These are phyloP conservation scores for Coniochaeta ligniaria DNA, from an alignment of 2,329 filamentous ascomycete species.

Conservation along the genomic window DNA sequence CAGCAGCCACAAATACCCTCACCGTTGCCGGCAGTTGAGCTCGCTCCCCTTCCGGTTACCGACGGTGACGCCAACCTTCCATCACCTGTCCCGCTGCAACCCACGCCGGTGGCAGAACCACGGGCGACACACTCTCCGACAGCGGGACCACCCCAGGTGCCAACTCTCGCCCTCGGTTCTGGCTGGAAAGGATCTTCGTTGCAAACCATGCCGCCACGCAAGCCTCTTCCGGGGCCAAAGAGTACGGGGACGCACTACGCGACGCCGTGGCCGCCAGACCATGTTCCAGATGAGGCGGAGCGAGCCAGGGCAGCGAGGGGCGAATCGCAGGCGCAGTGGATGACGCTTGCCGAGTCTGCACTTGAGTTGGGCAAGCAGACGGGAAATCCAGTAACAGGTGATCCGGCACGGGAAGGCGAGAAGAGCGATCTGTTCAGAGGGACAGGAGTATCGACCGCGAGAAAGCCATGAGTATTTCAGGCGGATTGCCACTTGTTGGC, in stretches of 20 bases:
- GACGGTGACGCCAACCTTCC: background rate
- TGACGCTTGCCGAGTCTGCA: background rate
- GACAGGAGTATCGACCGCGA: background rate
- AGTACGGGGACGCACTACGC: background rate
- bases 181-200: background rate
- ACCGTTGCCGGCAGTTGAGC: background rate
- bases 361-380: background rate
- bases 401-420: background rate
- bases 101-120: background rate
- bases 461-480: background rate
- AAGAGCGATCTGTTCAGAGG: background rate
- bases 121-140: background rate
- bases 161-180: background rate
- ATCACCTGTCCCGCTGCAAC: background rate
- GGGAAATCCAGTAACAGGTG: too few relatives aligned
- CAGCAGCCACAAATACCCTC: background rate
- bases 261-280: background rate
- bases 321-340: background rate
- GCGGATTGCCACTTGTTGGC: background rate
- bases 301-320: background rate
- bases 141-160: background rate
- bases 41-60: background rate
- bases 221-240: background rate
- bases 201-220: background rate
- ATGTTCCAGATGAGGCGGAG: background rate